Evolutionary conservation across 768 basidiomycete species (phyloP), one percentile per base, ranked within the genome.

Genomic region (Suillus hirtellus): DNA sequence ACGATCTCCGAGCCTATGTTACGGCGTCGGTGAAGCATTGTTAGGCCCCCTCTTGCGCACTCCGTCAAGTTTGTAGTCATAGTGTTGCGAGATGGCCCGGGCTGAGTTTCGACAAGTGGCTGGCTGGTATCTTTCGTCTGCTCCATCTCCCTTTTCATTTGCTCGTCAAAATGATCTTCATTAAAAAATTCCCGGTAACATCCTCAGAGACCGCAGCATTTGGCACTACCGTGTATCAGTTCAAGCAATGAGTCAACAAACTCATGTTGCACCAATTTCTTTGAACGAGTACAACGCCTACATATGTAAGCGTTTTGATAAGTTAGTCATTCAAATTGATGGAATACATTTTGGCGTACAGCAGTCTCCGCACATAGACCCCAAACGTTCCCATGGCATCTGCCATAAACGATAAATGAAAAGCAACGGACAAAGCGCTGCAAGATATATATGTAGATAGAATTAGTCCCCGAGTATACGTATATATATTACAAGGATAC

Each of bases 91-190:
- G 42, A 60, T 37, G 58, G 60, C 35, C 14, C 40, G 44, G 72
- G 75, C 38, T 76, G 75, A 50, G 66, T 66, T 15, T 60, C 58
- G 8, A 70, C 65, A n/a, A 37, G 35, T 6, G 66, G 66, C 52
- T 6, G 66, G 66, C 52, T 46, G 42, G 49, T 38, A 53, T 62
- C 63, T 61, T 64, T 64, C 19, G 65, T 65, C 46, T 62, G 69
- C 53, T 69, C 67, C 61, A 65, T 72, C 15, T 68, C 66, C 61
- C 60, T 66, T 46, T 65, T 73, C 65, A 73, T 14, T 43, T 64
- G 73, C 49, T 75, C 73, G 40, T 75, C 73, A 58, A 75, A 68
- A 61, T 69, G 64, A 34, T 76, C 74, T 17, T 68, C 49, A 60
- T 75, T 44, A 59, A 76, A 76, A 47, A 69, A 68, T n/a, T 68